Percentiles rank a stretch among this genome's conserved stretches.
phyloP scores from a whole-genome alignment of 2,329 filamentous ascomycete genomes.

The Gremmenia infestans region DNA sequence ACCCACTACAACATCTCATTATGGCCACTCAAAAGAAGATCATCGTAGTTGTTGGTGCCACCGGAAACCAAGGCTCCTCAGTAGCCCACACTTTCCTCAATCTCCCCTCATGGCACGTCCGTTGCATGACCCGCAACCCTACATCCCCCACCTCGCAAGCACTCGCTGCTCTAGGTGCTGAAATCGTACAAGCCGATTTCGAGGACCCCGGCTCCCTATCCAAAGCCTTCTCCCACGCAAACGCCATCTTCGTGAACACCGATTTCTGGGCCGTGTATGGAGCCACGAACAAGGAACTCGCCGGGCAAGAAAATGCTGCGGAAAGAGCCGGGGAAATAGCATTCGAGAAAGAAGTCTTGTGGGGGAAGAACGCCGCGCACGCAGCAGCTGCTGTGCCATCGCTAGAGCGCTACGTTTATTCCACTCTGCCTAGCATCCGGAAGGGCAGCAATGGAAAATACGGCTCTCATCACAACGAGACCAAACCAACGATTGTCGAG shows the following conservation, averaged over 20 bases:
- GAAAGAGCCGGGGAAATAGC: conserved; percentile 9
- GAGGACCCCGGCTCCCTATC: conserved; percentile 18
- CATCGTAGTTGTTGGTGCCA: conserved; percentile 54
- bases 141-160: conserved; percentile 12
- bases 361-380: conserved; percentile 27
- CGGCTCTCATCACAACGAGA: conserved; percentile 34
- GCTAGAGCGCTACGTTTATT: conserved; percentile 37
- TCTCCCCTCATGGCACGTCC: conserved; percentile 27
- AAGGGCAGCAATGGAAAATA: conserved; percentile 40
- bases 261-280: conserved; percentile 22
- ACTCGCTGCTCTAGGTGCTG: conserved; percentile 19
- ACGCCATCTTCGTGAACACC: conserved; percentile 27
- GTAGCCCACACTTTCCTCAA: conserved; percentile 36
- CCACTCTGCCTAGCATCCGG: conserved; percentile 33
- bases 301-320: background rate
- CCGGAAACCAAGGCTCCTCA: conserved; percentile 55
- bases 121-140: conserved; percentile 19
- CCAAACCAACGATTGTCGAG: conserved; percentile 28
- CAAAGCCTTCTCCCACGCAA: conserved; percentile 20
- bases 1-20: background rate
- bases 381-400: conserved; percentile 28
- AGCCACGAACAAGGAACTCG: background rate
- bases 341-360: conserved; percentile 16
- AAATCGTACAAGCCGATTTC: conserved; percentile 26
- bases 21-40: conserved; percentile 34